Evolutionary conservation across 495 filamentous ascomycete genomes (phyloP).

Genomic region (Cryomyces minteri): DNA sequence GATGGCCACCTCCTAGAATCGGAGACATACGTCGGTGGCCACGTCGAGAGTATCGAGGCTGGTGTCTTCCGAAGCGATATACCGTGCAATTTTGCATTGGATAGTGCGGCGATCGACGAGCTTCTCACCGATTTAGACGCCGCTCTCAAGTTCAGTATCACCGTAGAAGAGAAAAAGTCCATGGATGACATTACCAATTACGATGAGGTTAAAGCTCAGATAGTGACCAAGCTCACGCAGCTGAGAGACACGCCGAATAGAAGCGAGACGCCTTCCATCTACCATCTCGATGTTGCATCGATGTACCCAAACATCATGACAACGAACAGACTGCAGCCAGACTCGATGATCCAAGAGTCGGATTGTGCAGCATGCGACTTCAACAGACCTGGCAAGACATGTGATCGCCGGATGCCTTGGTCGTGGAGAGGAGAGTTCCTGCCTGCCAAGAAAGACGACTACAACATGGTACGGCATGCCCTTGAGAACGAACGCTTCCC

Average conservation of each 20-base stretch:
- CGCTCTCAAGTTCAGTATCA: constrained; percentile 78
- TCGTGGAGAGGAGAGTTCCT: constrained; percentile 96
- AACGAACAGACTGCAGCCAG: constrained; percentile 90
- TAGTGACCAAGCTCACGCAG: constrained; percentile 47
- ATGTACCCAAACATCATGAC: constrained; percentile 99
- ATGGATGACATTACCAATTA: constrained; percentile 86
- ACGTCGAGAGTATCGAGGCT: constrained; percentile 98
- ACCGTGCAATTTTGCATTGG: constrained; percentile 76
- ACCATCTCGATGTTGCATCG: constrained; percentile 94
- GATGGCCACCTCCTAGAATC: constrained; percentile 92
- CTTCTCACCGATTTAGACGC: constrained; percentile 74
- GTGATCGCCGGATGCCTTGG: constrained; percentile 90
- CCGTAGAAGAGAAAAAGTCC: constrained; percentile 86
- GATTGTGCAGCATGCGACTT: constrained; percentile 97
- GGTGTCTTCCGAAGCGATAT: constrained; percentile 95
- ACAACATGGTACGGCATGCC: constrained; percentile 94
- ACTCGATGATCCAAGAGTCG: constrained; percentile 94
- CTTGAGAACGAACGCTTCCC: constrained; percentile 91
- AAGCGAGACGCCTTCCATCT: constrained; percentile 75
- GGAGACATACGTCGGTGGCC: constrained; percentile 94
- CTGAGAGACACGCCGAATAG: constrained; percentile 69
- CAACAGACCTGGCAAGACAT: constrained; percentile 93
- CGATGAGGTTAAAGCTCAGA: constrained; percentile 77
- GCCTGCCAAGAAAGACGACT: constrained; percentile 89
- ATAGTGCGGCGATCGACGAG: constrained; percentile 75